Evolutionary conservation across 192 early-diverging fungal species (phyloP), one percentile per base, ranked within the genome.

Genomic region (Spizellomyces punctatus): DNA sequence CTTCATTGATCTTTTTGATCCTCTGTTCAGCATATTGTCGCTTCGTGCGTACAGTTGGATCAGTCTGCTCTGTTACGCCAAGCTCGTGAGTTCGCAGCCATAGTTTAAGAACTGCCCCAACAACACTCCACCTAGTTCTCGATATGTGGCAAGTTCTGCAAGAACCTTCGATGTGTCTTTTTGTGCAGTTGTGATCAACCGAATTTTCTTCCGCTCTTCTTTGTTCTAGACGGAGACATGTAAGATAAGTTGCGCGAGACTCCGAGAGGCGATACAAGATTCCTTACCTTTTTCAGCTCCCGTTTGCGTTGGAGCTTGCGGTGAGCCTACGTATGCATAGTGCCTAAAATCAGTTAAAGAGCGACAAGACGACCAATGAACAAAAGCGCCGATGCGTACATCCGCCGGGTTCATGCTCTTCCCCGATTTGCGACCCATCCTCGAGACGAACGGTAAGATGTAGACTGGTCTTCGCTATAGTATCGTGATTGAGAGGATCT

Each of bases 281-380:
- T 12, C 50, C 68, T 46, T 21, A 87, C 85, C 85, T 88, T 88
- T 72, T 88, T 88, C 48, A 86, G 64, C 71, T 88, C 85, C 54
- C 81, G 78, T 63, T 86, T 85, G 48, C 85, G 82, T 76, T 78
- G 75, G 47, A 73, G 76, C 63, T 85, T 88, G 17, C 86, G 63
- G 48, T 78, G 78, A 5, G 71, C 75, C 75, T 78, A 64, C 6
- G 9, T 45, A 16, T 3, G 61, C 5, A 8, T 45, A 49, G 17
- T 43, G 12, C 12, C 17, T 17, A 10, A 44, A 63, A 17, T 41
- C 66, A 19, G 6, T 19, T 19, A 22, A 48, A 2, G 44, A 58
- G 10, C 6, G 46, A 9, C 10, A 36, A 9, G 52, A n/a, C 58
- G 10, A 44, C 49, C 0, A 19, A 66, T n/a, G 12, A n/a, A 27